Evolutionary conservation across 352 stramenopile species (phyloP).

Genomic region (Phytophthora hibernalis): DNA sequence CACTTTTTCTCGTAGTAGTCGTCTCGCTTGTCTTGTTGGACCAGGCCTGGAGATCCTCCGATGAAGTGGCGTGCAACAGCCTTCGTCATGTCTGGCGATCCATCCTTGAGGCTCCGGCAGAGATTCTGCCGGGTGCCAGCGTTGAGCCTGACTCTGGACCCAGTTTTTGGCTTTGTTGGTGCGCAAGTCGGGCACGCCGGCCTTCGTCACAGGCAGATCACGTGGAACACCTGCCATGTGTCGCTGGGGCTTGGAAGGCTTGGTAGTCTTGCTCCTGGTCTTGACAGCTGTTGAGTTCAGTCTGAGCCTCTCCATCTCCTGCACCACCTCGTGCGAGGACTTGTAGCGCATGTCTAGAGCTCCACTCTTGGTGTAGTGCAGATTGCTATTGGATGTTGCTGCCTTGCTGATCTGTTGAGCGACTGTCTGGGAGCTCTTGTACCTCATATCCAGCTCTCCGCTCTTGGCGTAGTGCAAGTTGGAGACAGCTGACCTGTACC

Average conservation of each 20-base stretch:
- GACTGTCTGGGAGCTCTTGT: slow-evolving; percentile 29
- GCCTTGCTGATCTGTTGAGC: slow-evolving; percentile 21
- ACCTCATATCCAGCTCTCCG: slow-evolving; percentile 33
- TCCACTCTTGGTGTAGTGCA: slow-evolving; percentile 35
- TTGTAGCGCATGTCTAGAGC: slow-evolving; percentile 40
- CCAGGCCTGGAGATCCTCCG: slow-evolving; percentile 20
- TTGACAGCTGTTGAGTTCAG: slow-evolving; percentile 2
- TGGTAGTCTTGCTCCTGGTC: slow-evolving; percentile 8
- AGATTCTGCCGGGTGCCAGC: slow-evolving; percentile 29
- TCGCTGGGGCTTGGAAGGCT: slow-evolving; percentile 13
- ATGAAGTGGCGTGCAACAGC: slow-evolving; percentile 36
- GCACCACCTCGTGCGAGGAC: slow-evolving; percentile 26
- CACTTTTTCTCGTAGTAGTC: slow-evolving; percentile 37
- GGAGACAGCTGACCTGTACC: slow-evolving; percentile 6
- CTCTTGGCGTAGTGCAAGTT: slow-evolving; percentile 37
- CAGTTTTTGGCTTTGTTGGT: slow-evolving; percentile 34
- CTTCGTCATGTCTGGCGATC: slow-evolving; percentile 40
- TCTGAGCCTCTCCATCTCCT: slow-evolving; percentile 29
- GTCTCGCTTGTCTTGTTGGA: slow-evolving; percentile 23
- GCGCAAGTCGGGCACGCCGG: slow-evolving; percentile 32
- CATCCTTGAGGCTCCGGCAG: slow-evolving; percentile 38
- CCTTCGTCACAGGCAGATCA: slow-evolving; percentile 35
- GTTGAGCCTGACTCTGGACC: slow-evolving; percentile 36
- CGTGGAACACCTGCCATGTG: slow-evolving; percentile 15
- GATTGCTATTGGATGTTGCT: slow-evolving; percentile 4